phyloP scores from a whole-genome alignment of 2,329 filamentous ascomycete species.

The Pezicula neosporulosa region DNA sequence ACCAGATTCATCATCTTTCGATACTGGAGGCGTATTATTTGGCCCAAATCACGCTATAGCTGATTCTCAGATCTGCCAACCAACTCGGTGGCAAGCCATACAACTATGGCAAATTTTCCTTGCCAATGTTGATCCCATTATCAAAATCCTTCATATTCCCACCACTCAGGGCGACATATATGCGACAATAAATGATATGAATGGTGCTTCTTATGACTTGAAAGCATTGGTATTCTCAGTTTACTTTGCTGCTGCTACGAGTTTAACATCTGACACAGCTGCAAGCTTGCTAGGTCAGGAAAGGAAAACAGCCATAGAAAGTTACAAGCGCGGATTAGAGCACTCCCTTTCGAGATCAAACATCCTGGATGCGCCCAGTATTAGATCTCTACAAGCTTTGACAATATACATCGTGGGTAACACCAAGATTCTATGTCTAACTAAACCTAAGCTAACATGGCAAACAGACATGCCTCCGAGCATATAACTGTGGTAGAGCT shows the following conservation, averaged over 20 bases:
- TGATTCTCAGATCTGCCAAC: neutral
- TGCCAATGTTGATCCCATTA: slow-evolving; percentile 67
- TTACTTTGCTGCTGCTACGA: slow-evolving; percentile 45
- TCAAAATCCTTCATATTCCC: slow-evolving; percentile 68
- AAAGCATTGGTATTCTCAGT: slow-evolving; percentile 47
- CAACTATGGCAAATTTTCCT: slow-evolving; percentile 62
- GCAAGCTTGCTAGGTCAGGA: slow-evolving; percentile 31
- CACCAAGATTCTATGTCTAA: neutral
- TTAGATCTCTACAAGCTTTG: slow-evolving; percentile 46
- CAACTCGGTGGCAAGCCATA: slow-evolving; percentile 1
- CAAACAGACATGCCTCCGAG: slow-evolving; percentile 38
- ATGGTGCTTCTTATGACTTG: slow-evolving; percentile 41
- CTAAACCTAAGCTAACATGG: no score
- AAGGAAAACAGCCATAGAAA: slow-evolving; percentile 33
- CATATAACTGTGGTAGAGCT: slow-evolving; percentile 29
- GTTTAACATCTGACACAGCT: slow-evolving; percentile 11
- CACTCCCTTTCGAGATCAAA: slow-evolving; percentile 47
- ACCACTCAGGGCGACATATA: slow-evolving; percentile 56
- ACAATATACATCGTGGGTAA: slow-evolving; percentile 42
- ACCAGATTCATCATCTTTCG: neutral
- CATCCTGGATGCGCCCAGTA: slow-evolving; percentile 46
- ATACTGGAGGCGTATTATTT: no score
- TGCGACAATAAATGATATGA: slow-evolving; percentile 52
- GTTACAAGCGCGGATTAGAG: slow-evolving; percentile 46
- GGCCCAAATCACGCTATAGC: no score